A percentile compares a stretch with the other conserved stretches of the same genome.
These are phyloP conservation scores for Apiospora kogelbergensis DNA, from an alignment of 2,329 filamentous ascomycete species.

Conservation along the genomic window DNA sequence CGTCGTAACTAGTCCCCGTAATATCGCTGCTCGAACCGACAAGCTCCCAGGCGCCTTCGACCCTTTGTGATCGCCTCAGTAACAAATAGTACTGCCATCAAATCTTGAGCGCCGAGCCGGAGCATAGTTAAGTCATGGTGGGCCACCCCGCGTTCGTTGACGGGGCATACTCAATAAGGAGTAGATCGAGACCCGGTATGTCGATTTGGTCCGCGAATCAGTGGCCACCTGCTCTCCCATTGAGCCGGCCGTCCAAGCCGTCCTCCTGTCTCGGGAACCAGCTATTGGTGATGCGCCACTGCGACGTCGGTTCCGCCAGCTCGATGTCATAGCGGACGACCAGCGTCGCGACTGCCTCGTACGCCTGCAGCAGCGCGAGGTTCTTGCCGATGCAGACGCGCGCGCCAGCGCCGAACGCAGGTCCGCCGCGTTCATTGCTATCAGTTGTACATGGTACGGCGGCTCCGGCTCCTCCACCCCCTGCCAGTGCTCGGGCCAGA, in stretches of 20 bases:
- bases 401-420: constrained; percentile 15
- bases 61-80: neutral
- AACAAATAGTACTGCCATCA: too few species aligned
- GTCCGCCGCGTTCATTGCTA: constrained; percentile 46
- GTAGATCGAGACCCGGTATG: neutral
- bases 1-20: neutral
- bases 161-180: neutral
- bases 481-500: constrained; percentile 41
- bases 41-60: neutral
- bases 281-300: constrained; percentile 10
- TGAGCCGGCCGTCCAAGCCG: neutral
- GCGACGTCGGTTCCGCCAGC: constrained; percentile 10
- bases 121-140: neutral
- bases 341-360: constrained; percentile 36
- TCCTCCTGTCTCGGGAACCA: constrained; percentile 9
- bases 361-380: constrained; percentile 24
- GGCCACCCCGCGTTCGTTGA: neutral
- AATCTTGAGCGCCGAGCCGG: neutral
- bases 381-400: constrained; percentile 18
- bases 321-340: constrained; percentile 35
- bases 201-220: neutral
- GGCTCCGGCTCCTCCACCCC: constrained; percentile 24
- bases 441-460: constrained; percentile 40
- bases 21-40: neutral
- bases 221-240: neutral